Evolutionary conservation across 345 rosid genomes (phyloP).

Genomic region (Excoecaria cochinchinensis): DNA sequence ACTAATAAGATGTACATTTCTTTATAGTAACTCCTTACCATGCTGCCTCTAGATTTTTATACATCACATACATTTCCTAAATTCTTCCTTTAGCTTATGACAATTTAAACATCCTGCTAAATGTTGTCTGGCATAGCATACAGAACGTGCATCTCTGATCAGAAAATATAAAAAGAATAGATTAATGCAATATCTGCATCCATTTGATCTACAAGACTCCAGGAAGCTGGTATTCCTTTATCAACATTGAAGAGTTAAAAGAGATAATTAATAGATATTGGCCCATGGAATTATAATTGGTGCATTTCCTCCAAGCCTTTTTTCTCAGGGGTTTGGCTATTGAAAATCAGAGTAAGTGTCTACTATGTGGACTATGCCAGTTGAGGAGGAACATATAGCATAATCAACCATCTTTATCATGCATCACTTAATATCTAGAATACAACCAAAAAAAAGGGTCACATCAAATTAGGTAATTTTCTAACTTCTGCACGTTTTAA

Average conservation of each 20-base stretch:
- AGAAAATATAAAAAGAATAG: background rate
- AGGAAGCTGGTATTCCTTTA: background rate
- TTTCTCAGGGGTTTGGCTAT: background rate
- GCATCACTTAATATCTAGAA: no score
- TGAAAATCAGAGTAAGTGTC: background rate
- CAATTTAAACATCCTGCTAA: background rate
- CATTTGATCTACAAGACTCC: background rate
- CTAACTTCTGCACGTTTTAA: no score
- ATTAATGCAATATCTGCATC: background rate
- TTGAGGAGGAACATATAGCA: background rate
- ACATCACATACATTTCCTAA: background rate
- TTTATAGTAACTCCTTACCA: background rate
- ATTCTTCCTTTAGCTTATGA: background rate
- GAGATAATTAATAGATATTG: background rate
- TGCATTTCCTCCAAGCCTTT: background rate
- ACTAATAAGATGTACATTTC: slow-evolving; percentile 9
- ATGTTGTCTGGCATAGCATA: background rate
- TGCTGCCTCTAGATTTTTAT: background rate
- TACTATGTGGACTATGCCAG: no score
- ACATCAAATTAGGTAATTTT: no score
- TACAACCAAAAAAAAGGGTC: no score
- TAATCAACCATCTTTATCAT: background rate
- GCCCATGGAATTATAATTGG: background rate
- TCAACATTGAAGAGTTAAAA: background rate
- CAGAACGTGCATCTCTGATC: background rate